A percentile compares a stretch with the other conserved stretches of the same genome.
Evolutionary conservation across 139 green algal genomes (phyloP).

Genomic region (Eudorina sp.): DNA sequence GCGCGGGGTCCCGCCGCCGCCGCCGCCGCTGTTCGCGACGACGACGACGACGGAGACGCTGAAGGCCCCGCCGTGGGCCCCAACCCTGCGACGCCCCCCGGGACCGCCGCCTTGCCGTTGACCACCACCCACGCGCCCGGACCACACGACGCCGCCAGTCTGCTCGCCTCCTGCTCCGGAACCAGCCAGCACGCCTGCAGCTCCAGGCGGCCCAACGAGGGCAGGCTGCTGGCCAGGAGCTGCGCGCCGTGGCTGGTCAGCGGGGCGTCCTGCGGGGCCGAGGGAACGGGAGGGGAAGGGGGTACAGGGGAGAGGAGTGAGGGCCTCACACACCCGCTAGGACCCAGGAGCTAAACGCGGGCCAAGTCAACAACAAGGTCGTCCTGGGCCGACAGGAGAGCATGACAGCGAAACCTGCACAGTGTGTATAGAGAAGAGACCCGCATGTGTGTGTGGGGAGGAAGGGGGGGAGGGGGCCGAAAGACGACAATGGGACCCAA

Average conservation of each 20-base stretch:
- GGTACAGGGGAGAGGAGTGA: no score
- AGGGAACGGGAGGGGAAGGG: neutral
- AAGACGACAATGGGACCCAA: no score
- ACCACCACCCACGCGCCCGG: neutral
- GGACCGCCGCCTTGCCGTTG: constrained; percentile 3
- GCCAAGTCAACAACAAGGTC: no score
- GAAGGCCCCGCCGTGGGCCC: neutral
- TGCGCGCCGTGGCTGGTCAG: neutral
- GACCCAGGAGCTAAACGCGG: no score
- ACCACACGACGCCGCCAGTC: neutral
- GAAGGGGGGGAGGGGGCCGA: no score
- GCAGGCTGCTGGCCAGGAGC: neutral
- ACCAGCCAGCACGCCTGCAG: constrained; percentile 39
- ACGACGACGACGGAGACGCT: no score
- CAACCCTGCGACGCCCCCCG: neutral
- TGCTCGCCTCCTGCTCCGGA: neutral
- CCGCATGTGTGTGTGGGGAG: no score
- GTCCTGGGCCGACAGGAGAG: no score
- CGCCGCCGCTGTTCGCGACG: no score
- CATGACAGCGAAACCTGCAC: no score
- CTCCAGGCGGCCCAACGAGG: constrained; percentile 11
- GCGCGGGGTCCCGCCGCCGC: neutral
- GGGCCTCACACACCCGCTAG: no score
- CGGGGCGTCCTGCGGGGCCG: neutral
- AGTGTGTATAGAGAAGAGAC: no score